Percentiles rank a stretch among this genome's conserved stretches.
phyloP scores from a whole-genome alignment of 176 grass and related monocot species.

The Zizania latifolia region DNA sequence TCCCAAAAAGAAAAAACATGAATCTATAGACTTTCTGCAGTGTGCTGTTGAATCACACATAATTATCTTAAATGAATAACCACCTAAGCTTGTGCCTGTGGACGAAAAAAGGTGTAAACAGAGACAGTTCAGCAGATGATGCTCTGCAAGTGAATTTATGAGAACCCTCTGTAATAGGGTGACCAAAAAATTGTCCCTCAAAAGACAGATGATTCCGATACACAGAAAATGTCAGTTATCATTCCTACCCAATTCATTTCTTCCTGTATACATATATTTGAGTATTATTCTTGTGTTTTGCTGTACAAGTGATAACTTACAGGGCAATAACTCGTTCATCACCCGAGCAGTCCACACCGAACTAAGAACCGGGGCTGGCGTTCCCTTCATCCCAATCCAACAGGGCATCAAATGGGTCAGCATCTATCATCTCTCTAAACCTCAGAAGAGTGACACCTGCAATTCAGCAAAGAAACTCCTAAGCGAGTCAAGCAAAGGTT shows the following conservation, averaged over 20 bases:
- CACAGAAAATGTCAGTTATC: not conserved
- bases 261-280: too few relatives aligned
- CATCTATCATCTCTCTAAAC: conserved; percentile 37
- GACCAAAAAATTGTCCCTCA: not conserved
- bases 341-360: conserved; percentile 48
- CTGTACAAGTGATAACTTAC: conserved; percentile 51
- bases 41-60: not conserved
- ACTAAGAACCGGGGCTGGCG: conserved; percentile 46
- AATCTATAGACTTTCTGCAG: not conserved
- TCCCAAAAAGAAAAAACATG: not conserved
- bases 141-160: too few relatives aligned
- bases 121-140: not conserved
- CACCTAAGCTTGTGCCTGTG: too few relatives aligned
- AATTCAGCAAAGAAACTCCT: conserved; percentile 19
- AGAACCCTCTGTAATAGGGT: too few relatives aligned
- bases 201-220: not conserved
- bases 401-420: conserved; percentile 36
- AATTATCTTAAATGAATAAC: too few relatives aligned
- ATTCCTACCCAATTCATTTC: not conserved
- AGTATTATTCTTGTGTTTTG: too few relatives aligned
- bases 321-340: conserved; percentile 42
- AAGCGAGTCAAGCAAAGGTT: not conserved
- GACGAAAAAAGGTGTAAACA: too few relatives aligned
- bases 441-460: conserved; percentile 48
- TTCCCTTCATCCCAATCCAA: conserved; percentile 33